Conservation (phyloP, 305 asterid species). For the Solanum chacoense region DNA sequence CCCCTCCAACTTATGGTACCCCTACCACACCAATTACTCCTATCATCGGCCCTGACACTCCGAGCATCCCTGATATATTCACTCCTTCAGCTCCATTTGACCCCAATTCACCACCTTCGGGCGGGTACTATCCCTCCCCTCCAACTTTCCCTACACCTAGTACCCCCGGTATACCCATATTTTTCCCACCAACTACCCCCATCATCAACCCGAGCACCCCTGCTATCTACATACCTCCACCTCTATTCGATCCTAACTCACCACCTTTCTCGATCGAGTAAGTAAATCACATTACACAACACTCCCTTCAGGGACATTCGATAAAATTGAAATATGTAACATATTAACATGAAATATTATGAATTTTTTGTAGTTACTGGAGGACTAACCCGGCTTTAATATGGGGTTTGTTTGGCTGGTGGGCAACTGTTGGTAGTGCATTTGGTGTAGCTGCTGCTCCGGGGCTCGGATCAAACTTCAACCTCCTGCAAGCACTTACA, state of each 20-base stretch:
- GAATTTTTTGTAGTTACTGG: constrained; percentile 8
- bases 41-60: neutral
- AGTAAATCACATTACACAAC: constrained; percentile 11
- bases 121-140: neutral
- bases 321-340: neutral
- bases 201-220: constrained; percentile 6
- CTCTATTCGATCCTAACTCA: constrained; percentile 46
- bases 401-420: constrained; percentile 10
- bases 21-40: constrained; percentile 13
- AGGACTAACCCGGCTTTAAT: constrained; percentile 9
- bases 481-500: constrained; percentile 11
- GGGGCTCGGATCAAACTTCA: constrained; percentile 4
- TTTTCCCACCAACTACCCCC: constrained; percentile 38
- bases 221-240: constrained; percentile 40
- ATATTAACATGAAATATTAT: neutral
- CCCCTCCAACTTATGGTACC: constrained; percentile 5
- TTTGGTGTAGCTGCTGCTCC: constrained; percentile 3
- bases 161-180: constrained; percentile 18
- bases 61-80: neutral
- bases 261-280: constrained; percentile 84
- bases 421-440: constrained; percentile 14
- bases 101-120: constrained; percentile 1
- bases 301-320: neutral
- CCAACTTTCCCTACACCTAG: constrained; percentile 1
- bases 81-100: constrained; percentile 1